Base-by-base conservation (phyloP, 83 land plant species). In the Isoetes engelmannii region DNA sequence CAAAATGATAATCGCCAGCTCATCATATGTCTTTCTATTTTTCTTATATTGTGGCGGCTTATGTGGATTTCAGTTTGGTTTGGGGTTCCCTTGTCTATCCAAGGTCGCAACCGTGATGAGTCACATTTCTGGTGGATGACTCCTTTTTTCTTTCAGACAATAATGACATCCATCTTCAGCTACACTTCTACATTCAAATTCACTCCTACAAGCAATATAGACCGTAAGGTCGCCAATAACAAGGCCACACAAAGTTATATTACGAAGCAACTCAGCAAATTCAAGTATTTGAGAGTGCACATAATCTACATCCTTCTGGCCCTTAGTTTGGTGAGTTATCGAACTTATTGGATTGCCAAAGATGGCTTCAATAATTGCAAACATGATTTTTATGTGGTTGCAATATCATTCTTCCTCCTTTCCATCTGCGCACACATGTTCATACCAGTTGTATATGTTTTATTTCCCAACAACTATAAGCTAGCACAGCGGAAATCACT, bases 121-220 rank as follows among this genome's bases (percentile, higher is more conserved):
- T 67, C 69, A 0, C 69, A 67, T 7, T 67, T 67, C 63, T 67
- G 69, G 69, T 67, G 69, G 69, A 67, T 47, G 65, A 67, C 69
- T 8, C 69, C 69, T 6, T 67, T 18, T 63, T 67, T 47, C 59
- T 67, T 67, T 28, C 37, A 28, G 37, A 28, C 37, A 0, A 28
- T 28, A 28, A 28, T 28, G 37, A 28, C 55, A 51, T 12, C 15
- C 55, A 51, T 12, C 55, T 67, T 67, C 42, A 18, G 9, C 19
- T 67, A 67, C 18, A 7, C 19, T 0, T 47, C 60, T 15, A 67
- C 69, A 18, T 67, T 67, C 59, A 47, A 12, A 10, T 67, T 67
- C 69, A 48, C 18, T 18, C 55, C 69, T 5, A 67, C 69, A 48
- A 47, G 19, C 63, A 47, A 47, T 10, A 67, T 67, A 17, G 69